These are phyloP conservation scores for Ustilago crameri DNA, from an alignment of 1,284 basidiomycete genomes.

Conservation along the genomic window DNA sequence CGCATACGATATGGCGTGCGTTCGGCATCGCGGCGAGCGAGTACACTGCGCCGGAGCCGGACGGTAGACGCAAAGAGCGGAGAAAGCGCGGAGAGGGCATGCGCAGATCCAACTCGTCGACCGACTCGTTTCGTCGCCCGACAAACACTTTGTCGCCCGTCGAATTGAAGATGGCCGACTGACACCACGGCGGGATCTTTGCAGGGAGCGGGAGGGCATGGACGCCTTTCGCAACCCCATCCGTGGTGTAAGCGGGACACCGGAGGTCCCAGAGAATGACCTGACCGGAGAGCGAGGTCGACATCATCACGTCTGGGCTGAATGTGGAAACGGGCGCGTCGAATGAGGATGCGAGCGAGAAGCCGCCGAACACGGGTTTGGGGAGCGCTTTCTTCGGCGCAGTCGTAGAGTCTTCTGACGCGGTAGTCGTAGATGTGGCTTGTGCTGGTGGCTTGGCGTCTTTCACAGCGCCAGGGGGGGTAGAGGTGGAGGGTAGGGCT, in stretches of 20 bases:
- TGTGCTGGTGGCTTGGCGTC: conserved; percentile 6
- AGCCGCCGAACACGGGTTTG: conserved; percentile 62
- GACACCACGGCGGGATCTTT: conserved; percentile 94
- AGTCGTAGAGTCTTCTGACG: background rate
- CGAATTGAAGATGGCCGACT: conserved; percentile 78
- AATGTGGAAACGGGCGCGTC: conserved; percentile 70
- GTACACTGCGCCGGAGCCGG: conserved; percentile 89
- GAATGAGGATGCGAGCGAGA: conserved; percentile 55
- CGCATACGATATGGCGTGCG: conserved; percentile 86
- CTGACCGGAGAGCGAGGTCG: conserved; percentile 90
- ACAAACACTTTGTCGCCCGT: conserved; percentile 89
- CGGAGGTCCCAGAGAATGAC: conserved; percentile 90
- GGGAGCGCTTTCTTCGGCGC: conserved; percentile 44
- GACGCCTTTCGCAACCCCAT: conserved; percentile 72
- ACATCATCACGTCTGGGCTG: conserved; percentile 86
- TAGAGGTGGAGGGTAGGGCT: conserved; percentile 8
- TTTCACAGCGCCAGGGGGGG: background rate
- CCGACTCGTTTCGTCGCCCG: conserved; percentile 86
- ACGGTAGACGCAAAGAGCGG: conserved; percentile 84
- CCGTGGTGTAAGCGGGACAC: conserved; percentile 70
- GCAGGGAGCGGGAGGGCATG: conserved; percentile 86
- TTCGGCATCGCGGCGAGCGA: conserved; percentile 91
- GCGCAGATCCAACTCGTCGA: conserved; percentile 91
- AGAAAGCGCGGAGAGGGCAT: conserved; percentile 70
- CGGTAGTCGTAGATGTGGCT: conserved; percentile 6